These are phyloP conservation scores for Acanthamoeba divionensis DNA, from an alignment of 208 protist genomes.

Conservation along the genomic window DNA sequence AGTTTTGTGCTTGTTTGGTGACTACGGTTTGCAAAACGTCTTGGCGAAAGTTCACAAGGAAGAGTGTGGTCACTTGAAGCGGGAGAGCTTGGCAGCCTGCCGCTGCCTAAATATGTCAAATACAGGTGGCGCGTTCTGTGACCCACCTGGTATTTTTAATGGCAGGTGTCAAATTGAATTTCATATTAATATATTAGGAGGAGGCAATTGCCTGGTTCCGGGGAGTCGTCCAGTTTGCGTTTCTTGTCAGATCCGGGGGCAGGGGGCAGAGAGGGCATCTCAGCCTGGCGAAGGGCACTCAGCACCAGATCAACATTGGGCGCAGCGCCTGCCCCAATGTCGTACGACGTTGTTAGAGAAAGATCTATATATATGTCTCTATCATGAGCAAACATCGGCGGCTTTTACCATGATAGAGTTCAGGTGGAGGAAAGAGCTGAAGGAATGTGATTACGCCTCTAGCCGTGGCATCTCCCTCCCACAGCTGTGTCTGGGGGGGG, in stretches of 20 bases:
- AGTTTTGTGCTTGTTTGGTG: too few relatives aligned
- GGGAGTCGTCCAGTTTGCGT: background rate
- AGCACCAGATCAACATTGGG: background rate
- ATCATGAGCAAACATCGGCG: background rate
- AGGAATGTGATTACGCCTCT: background rate
- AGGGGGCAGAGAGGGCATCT: background rate
- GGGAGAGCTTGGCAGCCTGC: slow-evolving; percentile 20
- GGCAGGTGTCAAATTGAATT: background rate
- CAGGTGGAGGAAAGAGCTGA: background rate
- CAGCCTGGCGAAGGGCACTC: background rate
- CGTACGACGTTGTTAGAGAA: background rate
- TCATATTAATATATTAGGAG: background rate
- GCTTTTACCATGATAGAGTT: background rate
- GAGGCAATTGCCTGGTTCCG: background rate
- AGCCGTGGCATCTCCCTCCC: background rate
- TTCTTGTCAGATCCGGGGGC: background rate
- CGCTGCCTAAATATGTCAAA: slow-evolving; percentile 14
- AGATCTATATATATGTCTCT: too few relatives aligned
- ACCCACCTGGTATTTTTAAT: background rate
- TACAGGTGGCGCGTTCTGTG: background rate
- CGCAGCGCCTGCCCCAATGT: background rate
- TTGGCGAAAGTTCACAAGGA: too few relatives aligned
- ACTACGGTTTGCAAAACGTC: too few relatives aligned
- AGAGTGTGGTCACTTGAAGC: background rate
- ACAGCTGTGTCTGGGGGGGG: background rate